These are phyloP conservation scores for Beauveria scarabaeidicola DNA, from an alignment of 2,329 filamentous ascomycete genomes.

Conservation along the genomic window DNA sequence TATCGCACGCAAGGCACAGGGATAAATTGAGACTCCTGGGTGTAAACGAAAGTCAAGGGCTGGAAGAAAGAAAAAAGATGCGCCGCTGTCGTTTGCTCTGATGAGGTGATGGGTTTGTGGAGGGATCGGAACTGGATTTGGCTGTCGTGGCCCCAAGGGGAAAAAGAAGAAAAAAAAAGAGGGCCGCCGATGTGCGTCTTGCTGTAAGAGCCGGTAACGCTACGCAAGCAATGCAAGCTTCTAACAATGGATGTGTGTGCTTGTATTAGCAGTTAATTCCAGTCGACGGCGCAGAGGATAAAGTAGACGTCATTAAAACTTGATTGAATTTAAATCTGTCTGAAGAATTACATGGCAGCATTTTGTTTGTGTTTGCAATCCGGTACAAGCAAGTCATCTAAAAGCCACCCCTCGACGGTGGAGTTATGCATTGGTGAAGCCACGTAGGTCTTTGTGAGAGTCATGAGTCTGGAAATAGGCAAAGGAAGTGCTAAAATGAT, in stretches of 20 bases:
- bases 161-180: neutral
- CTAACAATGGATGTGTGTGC: neutral
- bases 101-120: neutral
- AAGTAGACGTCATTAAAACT: no score
- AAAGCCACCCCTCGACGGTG: no score
- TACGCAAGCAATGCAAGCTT: neutral
- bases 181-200: neutral
- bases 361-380: no score
- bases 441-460: no score
- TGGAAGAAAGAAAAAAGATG: neutral
- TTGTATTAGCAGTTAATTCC: neutral
- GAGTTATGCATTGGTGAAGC: no score
- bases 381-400: no score
- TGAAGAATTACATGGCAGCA: no score
- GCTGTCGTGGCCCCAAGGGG: conserved; percentile 1
- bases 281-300: neutral
- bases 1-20: neutral
- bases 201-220: neutral
- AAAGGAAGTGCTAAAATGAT: no score
- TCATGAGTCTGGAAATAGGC: no score
- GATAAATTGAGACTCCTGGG: neutral
- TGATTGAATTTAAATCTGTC: no score
- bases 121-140: neutral
- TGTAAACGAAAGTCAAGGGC: conserved; percentile 8
- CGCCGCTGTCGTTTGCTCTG: neutral